Evolutionary conservation across 116 monocot species (phyloP).

Genomic region (Trichopus zeylanicus): DNA sequence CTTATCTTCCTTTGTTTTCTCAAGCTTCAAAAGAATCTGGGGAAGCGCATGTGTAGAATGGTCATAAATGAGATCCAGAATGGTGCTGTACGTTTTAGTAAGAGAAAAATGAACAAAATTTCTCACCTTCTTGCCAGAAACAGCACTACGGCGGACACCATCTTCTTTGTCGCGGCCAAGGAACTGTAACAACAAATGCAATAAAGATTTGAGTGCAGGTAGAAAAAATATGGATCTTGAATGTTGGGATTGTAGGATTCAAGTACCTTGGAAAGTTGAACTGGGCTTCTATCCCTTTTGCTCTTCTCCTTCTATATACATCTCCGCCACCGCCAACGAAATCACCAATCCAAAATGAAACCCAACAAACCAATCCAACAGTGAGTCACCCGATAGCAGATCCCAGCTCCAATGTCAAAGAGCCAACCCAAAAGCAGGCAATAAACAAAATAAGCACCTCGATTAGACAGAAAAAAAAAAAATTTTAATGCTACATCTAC

Average conservation of each 20-base stretch:
- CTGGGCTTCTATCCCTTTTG: conserved; percentile 52
- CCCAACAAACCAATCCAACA: conserved; percentile 29
- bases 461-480: background rate
- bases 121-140: conserved; percentile 98
- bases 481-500: background rate
- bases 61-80: background rate
- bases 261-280: conserved; percentile 92
- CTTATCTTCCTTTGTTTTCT: conserved; percentile 96
- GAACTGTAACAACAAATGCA: conserved; percentile 24
- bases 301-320: conserved; percentile 57
- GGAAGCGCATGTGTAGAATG: background rate
- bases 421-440: conserved; percentile 86
- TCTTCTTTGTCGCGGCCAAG: conserved; percentile 89
- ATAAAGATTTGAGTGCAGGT: background rate
- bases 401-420: conserved; percentile 97
- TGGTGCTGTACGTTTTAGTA: background rate
- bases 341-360: conserved; percentile 23
- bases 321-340: conserved; percentile 66
- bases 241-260: too few species aligned
- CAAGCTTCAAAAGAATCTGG: conserved; percentile 78
- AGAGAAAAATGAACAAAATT: background rate
- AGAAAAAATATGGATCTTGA: too few species aligned
- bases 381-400: conserved; percentile 45
- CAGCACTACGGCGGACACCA: conserved; percentile 69
- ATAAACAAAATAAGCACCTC: conserved; percentile 68